Conservation (phyloP, 306 rosid species). For the Castanea sativa region DNA sequence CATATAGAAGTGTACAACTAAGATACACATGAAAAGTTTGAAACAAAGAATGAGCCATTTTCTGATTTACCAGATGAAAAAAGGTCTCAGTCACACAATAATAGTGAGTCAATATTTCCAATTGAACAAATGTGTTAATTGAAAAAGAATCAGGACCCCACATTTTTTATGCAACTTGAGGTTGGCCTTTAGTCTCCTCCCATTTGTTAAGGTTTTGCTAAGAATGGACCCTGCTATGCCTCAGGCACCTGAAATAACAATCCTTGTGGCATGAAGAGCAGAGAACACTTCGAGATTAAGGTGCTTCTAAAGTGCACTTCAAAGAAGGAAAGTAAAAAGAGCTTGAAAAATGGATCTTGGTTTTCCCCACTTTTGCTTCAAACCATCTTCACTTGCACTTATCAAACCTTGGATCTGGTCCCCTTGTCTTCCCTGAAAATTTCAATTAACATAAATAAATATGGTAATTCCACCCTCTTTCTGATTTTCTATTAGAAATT, state of each 20-base stretch:
- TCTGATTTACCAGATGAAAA: background rate
- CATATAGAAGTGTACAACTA: background rate
- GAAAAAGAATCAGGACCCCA: constrained; percentile 15
- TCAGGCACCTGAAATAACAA: background rate
- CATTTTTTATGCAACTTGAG: constrained; percentile 27
- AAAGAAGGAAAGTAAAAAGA: constrained; percentile 84
- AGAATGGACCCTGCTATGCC: background rate
- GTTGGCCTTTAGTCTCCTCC: constrained; percentile 24
- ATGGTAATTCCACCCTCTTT: background rate
- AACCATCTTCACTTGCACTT: constrained; percentile 32
- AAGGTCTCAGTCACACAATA: constrained; percentile 22
- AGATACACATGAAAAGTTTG: background rate
- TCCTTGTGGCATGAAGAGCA: constrained; percentile 17
- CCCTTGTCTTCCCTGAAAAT: constrained; percentile 54
- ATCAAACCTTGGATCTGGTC: constrained; percentile 46
- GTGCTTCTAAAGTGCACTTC: constrained; percentile 34
- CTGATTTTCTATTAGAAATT: background rate
- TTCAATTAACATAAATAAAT: background rate
- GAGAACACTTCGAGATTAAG: background rate
- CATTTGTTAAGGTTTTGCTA: background rate
- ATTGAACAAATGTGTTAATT: constrained; percentile 1
- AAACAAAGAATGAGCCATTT: background rate
- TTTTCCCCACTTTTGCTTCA: constrained; percentile 41
- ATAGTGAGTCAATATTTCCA: constrained; percentile 21
- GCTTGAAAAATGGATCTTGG: constrained; percentile 81